Conservation (phyloP, 2,329 filamentous ascomycete genomes). For the Fusarium tanahbumbuense region DNA sequence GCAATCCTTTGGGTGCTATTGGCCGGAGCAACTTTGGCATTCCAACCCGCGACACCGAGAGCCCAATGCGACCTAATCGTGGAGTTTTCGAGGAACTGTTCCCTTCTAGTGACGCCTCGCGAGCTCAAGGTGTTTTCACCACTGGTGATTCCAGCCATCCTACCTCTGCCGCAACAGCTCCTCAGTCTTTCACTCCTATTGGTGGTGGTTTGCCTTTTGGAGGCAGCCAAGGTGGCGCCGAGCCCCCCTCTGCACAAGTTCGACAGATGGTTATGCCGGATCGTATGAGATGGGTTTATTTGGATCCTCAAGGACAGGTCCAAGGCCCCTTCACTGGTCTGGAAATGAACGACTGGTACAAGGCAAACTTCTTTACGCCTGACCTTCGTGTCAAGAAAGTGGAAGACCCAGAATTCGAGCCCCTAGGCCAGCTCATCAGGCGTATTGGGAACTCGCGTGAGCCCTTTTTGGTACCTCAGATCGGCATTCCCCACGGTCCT, state of each 20-base stretch:
- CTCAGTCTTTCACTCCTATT: constrained; percentile 53
- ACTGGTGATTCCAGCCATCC: constrained; percentile 54
- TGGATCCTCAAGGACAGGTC: constrained; percentile 90
- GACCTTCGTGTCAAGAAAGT: constrained; percentile 95
- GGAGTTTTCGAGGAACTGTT: constrained; percentile 68
- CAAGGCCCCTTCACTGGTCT: constrained; percentile 96
- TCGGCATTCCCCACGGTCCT: constrained; percentile 90
- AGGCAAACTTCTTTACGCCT: constrained; percentile 95
- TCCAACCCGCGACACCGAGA: constrained; percentile 67
- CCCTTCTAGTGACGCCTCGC: constrained; percentile 51
- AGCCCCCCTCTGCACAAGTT: constrained; percentile 74
- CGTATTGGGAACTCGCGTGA: constrained; percentile 97
- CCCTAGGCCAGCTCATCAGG: constrained; percentile 91
- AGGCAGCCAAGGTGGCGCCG: constrained; percentile 52
- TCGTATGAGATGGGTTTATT: constrained; percentile 98
- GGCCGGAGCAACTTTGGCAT: constrained; percentile 69
- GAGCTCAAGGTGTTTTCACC: constrained; percentile 53
- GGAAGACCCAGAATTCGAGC: constrained; percentile 94
- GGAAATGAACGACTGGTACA: constrained; percentile 99
- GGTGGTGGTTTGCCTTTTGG: constrained; percentile 52
- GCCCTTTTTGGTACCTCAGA: constrained; percentile 96
- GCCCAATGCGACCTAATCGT: constrained; percentile 66
- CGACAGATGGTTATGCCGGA: constrained; percentile 99
- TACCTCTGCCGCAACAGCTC: constrained; percentile 47
- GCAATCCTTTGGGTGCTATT: constrained; percentile 73